phyloP scores from a whole-genome alignment of 345 rosid species.

The Barbarea vulgaris region DNA sequence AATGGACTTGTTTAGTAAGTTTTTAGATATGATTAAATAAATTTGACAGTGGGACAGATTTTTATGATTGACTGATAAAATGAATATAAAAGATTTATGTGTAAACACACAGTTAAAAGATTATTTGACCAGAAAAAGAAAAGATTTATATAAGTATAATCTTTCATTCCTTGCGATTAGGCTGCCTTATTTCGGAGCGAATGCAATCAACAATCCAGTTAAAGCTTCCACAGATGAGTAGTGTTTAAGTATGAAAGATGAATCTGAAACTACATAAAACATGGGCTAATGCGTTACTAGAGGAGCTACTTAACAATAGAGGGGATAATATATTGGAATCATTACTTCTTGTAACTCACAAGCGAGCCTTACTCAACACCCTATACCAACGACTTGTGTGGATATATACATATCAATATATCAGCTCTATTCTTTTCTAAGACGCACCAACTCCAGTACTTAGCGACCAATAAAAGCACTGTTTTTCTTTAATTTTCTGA shows the following conservation, averaged over 20 bases:
- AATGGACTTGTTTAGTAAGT: background rate
- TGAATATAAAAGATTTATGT: background rate
- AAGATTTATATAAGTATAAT: background rate
- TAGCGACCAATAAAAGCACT: too few relatives aligned
- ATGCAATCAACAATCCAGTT: constrained; percentile 65
- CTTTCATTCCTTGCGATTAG: constrained; percentile 44
- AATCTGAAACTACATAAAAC: background rate
- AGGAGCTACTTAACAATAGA: constrained; percentile 58
- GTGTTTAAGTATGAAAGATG: constrained; percentile 7
- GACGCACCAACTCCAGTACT: too few relatives aligned
- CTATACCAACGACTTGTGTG: constrained; percentile 48
- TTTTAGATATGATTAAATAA: background rate
- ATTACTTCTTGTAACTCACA: constrained; percentile 87
- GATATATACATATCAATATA: constrained; percentile 66
- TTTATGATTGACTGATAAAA: too few relatives aligned
- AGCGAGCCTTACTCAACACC: constrained; percentile 59
- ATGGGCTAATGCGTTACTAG: constrained; percentile 11
- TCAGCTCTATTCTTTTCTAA: too few relatives aligned
- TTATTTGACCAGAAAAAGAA: background rate
- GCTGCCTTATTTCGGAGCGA: constrained; percentile 73
- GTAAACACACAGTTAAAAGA: background rate
- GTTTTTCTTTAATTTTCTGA: too few relatives aligned
- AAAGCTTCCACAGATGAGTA: constrained; percentile 78
- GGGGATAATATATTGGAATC: constrained; percentile 71
- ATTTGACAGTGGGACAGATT: background rate